phyloP scores from a whole-genome alignment of 306 rosid genomes.

The Luffa aegyptiaca region DNA sequence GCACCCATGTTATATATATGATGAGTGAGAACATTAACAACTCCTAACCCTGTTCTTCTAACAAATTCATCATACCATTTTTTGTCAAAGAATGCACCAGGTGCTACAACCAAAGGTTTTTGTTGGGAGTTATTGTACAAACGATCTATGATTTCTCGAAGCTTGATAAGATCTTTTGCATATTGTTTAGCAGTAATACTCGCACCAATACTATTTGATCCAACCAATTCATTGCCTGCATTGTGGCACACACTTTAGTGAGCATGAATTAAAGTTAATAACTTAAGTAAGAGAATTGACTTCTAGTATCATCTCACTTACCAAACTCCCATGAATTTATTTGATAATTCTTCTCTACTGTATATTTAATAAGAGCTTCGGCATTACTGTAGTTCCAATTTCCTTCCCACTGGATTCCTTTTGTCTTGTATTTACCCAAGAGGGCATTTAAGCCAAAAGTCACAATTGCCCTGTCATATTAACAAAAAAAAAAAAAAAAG shows the following conservation, averaged over 20 bases:
- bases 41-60: neutral
- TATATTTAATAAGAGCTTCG: conserved; percentile 45
- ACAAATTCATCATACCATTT: neutral
- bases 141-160: too few relatives aligned
- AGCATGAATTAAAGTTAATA: neutral
- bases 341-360: conserved; percentile 48
- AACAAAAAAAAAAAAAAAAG: too few relatives aligned
- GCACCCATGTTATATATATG: too few relatives aligned
- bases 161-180: too few relatives aligned
- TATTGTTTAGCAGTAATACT: too few relatives aligned
- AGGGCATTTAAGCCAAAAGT: conserved; percentile 87
- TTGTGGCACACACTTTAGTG: conserved; percentile 35
- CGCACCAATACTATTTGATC: too few relatives aligned
- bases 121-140: too few relatives aligned
- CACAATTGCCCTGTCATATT: conserved; percentile 29
- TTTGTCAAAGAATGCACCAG: neutral
- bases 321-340: conserved; percentile 92
- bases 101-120: neutral
- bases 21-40: conserved; percentile 5
- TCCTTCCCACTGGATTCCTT: conserved; percentile 47
- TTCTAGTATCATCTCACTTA: neutral
- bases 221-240: conserved; percentile 37
- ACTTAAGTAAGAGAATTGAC: neutral
- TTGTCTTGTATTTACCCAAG: conserved; percentile 36
- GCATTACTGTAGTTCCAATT: conserved; percentile 55